phyloP scores from a whole-genome alignment of 352 stramenopile genomes.

The Phytophthora sojae region DNA sequence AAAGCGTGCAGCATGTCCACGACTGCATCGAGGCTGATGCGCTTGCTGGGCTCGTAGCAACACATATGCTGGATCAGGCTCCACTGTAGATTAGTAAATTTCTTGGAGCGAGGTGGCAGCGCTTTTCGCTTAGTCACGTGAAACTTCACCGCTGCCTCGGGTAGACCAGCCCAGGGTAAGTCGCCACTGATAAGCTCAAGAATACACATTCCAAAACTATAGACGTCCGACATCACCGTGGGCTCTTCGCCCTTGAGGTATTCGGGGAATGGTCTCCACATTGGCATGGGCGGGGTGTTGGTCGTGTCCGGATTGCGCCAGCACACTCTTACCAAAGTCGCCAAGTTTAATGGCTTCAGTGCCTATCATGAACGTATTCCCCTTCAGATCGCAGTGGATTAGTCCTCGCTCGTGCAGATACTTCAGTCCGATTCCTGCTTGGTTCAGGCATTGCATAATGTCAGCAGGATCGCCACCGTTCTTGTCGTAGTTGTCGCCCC shows the following conservation, averaged over 20 bases:
- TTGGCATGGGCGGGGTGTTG: slow-evolving; percentile 1
- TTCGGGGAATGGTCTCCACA: slow-evolving; percentile 26
- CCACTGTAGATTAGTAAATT: slow-evolving; percentile 33
- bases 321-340: slow-evolving; percentile 43
- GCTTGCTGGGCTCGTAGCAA: slow-evolving; percentile 22
- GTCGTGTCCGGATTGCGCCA: no score
- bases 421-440: slow-evolving; percentile 35
- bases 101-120: slow-evolving; percentile 21
- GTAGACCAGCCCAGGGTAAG: slow-evolving; percentile 29
- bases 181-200: slow-evolving; percentile 33
- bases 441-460: slow-evolving; percentile 28
- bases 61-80: slow-evolving; percentile 39
- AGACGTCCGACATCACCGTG: slow-evolving; percentile 34
- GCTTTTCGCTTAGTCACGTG: slow-evolving; percentile 27
- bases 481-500: slow-evolving; percentile 11
- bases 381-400: slow-evolving; percentile 46
- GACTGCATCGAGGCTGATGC: slow-evolving; percentile 27
- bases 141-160: slow-evolving; percentile 35
- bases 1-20: slow-evolving; percentile 36
- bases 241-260: slow-evolving; percentile 14
- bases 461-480: slow-evolving; percentile 5
- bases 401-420: slow-evolving; percentile 31
- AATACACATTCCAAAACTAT: slow-evolving; percentile 42
- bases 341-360: slow-evolving; percentile 36
- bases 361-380: slow-evolving; percentile 40